Evolutionary conservation across 106 monocot genomes (phyloP).

Genomic region (Agapanthus africanus): DNA sequence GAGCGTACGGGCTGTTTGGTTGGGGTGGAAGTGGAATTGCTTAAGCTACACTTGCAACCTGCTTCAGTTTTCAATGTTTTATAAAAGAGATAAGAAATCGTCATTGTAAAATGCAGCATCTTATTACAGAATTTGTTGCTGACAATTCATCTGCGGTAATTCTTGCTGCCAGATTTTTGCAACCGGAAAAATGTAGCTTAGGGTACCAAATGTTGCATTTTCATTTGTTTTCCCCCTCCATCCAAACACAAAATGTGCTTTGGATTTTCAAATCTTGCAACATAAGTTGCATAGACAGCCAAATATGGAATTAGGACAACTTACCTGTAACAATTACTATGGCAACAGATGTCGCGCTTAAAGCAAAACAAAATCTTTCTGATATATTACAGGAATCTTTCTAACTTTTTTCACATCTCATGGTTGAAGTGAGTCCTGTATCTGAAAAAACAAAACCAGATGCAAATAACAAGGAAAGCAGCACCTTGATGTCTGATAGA

Average conservation of each 20-base stretch:
- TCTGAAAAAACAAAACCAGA: conserved; percentile 33
- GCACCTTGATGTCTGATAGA: conserved; percentile 26
- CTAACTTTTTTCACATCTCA: background rate
- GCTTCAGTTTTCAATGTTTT: background rate
- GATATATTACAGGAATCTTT: too few relatives aligned
- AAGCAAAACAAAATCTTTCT: too few relatives aligned
- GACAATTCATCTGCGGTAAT: background rate
- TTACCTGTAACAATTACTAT: background rate
- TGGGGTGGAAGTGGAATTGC: too few relatives aligned
- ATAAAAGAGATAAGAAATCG: background rate
- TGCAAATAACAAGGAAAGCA: conserved; percentile 21
- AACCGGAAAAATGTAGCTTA: too few relatives aligned
- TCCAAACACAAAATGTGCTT: too few relatives aligned
- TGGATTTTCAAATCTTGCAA: background rate
- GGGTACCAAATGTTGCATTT: too few relatives aligned
- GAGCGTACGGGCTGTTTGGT: background rate
- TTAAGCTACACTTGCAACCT: background rate
- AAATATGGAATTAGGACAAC: background rate
- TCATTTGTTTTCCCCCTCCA: too few relatives aligned
- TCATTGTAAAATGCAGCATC: background rate
- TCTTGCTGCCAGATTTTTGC: too few relatives aligned
- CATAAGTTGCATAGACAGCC: background rate
- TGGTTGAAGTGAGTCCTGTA: conserved; percentile 38
- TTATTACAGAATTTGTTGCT: background rate
- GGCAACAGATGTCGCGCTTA: background rate